phyloP scores from a whole-genome alignment of 768 basidiomycete species.

The Rhizopogon roseolus region DNA sequence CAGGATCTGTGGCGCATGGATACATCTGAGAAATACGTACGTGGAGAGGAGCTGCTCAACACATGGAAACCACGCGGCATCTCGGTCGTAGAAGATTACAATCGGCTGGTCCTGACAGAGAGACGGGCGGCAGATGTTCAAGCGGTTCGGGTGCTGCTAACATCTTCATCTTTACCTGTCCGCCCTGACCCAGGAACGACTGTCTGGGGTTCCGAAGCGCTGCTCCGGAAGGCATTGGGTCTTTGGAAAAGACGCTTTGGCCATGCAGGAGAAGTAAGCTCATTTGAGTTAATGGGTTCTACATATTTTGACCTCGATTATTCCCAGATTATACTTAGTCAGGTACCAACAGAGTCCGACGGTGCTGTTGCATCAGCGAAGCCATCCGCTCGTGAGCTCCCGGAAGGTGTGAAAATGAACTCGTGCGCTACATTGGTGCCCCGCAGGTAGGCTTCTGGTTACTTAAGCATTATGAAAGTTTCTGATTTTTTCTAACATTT shows the following conservation, averaged over 20 bases:
- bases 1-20: conserved; percentile 93
- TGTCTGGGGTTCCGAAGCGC: conserved; percentile 59
- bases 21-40: conserved; percentile 91
- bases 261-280: conserved; percentile 62
- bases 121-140: conserved; percentile 84
- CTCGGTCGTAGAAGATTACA: conserved; percentile 84
- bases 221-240: conserved; percentile 61
- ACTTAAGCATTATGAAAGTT: not conserved
- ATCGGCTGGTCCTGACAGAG: conserved; percentile 66
- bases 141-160: conserved; percentile 75
- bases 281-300: conserved; percentile 6
- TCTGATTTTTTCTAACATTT: conserved; percentile 2
- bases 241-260: conserved; percentile 88
- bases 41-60: conserved; percentile 82
- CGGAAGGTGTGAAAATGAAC: conserved; percentile 59
- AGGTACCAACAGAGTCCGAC: conserved; percentile 60
- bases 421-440: conserved; percentile 71
- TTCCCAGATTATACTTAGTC: conserved; percentile 70
- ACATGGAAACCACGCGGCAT: conserved; percentile 88
- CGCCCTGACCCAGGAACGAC: conserved; percentile 48
- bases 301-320: conserved; percentile 2
- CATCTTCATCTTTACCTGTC: conserved; percentile 40
- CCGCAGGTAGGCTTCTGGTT: conserved; percentile 48
- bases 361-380: conserved; percentile 31
- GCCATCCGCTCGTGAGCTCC: conserved; percentile 8